Conservation (phyloP, 2,329 filamentous ascomycete species). For the Trichoderma citrinoviride region DNA sequence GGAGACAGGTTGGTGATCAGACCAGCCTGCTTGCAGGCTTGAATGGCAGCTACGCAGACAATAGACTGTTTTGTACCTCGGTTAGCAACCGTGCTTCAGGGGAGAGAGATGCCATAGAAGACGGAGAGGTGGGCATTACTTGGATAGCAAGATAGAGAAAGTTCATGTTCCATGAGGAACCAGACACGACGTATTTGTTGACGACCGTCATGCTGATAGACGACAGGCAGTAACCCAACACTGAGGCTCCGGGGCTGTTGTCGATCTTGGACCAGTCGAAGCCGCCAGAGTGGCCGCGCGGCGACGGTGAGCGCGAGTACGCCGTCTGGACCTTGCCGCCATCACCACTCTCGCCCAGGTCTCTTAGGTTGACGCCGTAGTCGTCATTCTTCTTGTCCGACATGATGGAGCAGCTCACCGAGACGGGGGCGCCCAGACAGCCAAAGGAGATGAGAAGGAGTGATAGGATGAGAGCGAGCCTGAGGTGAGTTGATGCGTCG, state of each 20-base stretch:
- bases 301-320: conserved; percentile 21
- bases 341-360: conserved; percentile 47
- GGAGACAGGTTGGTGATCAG: conserved; percentile 77
- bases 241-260: conserved; percentile 76
- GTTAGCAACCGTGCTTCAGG: conserved; percentile 21
- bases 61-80: conserved; percentile 59
- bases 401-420: conserved; percentile 50
- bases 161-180: conserved; percentile 88
- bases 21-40: conserved; percentile 74
- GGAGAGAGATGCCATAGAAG: neutral
- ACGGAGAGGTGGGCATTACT: conserved; percentile 53
- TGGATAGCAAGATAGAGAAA: conserved; percentile 92
- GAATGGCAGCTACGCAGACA: conserved; percentile 83
- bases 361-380: conserved; percentile 51
- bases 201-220: conserved; percentile 99
- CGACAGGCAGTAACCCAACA: conserved; percentile 86
- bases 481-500: conserved; percentile 10
- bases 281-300: conserved; percentile 24
- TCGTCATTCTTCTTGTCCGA: conserved; percentile 88
- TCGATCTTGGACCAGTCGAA: conserved; percentile 52
- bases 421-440: neutral
- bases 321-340: conserved; percentile 47
- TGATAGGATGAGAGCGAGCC: neutral
- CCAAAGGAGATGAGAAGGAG: too few species aligned
- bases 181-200: conserved; percentile 97